Evolutionary conservation across 2,329 filamentous ascomycete species (phyloP).

Genomic region (Fusarium ramigenum): DNA sequence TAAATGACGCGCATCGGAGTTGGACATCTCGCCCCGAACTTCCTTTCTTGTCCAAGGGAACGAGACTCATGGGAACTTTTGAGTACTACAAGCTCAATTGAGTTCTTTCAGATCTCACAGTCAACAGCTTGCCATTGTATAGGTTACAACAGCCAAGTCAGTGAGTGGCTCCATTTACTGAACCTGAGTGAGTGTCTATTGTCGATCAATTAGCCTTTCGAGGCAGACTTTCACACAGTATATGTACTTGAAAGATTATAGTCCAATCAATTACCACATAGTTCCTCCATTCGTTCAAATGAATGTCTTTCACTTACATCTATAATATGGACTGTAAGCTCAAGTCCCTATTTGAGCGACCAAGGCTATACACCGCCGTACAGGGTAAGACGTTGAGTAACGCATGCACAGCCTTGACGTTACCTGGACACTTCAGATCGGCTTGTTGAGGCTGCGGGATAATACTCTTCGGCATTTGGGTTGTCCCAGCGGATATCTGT

Average conservation of each 20-base stretch:
- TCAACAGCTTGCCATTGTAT: neutral
- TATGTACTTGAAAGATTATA: fast-evolving
- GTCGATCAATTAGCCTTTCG: fast-evolving
- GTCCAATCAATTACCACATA: fast-evolving
- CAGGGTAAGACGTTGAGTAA: neutral
- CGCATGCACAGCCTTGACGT: no score
- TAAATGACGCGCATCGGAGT: neutral
- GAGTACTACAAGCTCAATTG: neutral
- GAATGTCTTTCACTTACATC: fast-evolving
- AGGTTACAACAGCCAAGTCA: neutral
- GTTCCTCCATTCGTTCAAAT: fast-evolving
- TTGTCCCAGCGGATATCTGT: fast-evolving
- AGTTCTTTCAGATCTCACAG: neutral
- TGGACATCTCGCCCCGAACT: neutral
- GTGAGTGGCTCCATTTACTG: no score
- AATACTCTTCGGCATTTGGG: neutral
- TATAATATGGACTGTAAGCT: neutral
- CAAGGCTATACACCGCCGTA: neutral
- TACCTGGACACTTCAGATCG: no score
- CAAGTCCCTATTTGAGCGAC: fast-evolving
- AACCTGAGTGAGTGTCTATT: neutral
- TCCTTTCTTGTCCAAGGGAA: neutral
- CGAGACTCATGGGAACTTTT: neutral
- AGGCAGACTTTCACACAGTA: neutral
- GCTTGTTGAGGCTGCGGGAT: neutral